Percentiles rank a stretch among this genome's conserved stretches.
Evolutionary conservation across 306 rosid species (phyloP).

Genomic region (Begonia fuchsioides): DNA sequence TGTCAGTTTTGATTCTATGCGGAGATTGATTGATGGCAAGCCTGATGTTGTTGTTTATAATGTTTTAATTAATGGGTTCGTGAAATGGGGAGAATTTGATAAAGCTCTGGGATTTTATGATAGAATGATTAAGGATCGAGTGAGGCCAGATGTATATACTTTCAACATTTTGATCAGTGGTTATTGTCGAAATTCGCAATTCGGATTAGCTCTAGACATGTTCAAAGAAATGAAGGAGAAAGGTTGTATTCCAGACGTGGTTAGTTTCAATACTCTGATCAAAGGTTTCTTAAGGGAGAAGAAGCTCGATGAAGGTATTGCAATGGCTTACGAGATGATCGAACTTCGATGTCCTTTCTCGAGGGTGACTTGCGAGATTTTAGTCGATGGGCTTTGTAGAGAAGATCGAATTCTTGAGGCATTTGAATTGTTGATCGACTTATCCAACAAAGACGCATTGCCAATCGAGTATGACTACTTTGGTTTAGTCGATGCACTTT

Average conservation of each 20-base stretch:
- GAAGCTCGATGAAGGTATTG: constrained; percentile 53
- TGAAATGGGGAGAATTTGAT: constrained; percentile 33
- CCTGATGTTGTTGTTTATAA: constrained; percentile 44
- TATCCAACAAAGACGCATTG: constrained; percentile 34
- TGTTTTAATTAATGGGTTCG: constrained; percentile 61
- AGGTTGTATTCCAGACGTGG: constrained; percentile 77
- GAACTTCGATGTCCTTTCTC: constrained; percentile 45
- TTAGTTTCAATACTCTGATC: constrained; percentile 77
- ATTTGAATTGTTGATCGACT: constrained; percentile 38
- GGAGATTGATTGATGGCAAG: constrained; percentile 52
- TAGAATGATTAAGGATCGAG: constrained; percentile 30
- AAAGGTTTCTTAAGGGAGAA: constrained; percentile 60
- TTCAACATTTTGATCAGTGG: constrained; percentile 75
- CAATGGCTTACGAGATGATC: constrained; percentile 74
- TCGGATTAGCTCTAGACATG: constrained; percentile 46
- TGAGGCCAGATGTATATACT: constrained; percentile 61
- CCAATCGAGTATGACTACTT: neutral
- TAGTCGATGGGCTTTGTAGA: constrained; percentile 58
- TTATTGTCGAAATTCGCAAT: constrained; percentile 46
- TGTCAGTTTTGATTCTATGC: constrained; percentile 39
- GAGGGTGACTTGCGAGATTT: constrained; percentile 57
- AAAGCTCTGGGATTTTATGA: constrained; percentile 41
- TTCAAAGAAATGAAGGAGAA: constrained; percentile 58
- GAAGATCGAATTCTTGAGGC: constrained; percentile 30
- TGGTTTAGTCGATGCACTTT: neutral